Conservation (phyloP, 1,284 basidiomycete species). For the Vanrija sp. region DNA sequence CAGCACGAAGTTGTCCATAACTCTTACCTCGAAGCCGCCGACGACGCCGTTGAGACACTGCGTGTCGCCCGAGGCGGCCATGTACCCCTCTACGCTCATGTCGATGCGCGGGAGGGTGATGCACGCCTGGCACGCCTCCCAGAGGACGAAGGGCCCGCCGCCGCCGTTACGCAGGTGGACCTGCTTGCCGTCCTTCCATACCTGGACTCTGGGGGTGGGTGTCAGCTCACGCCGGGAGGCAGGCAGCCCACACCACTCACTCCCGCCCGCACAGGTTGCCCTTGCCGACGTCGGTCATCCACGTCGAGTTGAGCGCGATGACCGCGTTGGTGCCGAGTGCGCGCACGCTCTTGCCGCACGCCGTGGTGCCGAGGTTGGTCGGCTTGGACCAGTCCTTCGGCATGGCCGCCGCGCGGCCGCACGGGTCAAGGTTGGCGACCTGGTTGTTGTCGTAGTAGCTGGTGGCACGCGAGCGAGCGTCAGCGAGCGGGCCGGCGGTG, state of each 20-base stretch:
- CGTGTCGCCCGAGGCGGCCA: conserved; percentile 10
- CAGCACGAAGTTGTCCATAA: conserved; percentile 12
- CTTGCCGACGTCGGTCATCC: conserved; percentile 9
- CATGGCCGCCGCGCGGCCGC: too few species aligned
- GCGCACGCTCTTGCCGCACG: conserved; percentile 11
- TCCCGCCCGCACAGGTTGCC: conserved; percentile 14
- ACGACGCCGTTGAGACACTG: conserved; percentile 9
- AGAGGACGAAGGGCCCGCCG: conserved; percentile 13
- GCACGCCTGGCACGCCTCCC: conserved; percentile 18
- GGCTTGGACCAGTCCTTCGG: conserved; percentile 6
- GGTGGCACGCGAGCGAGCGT: neutral
- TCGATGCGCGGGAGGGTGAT: conserved; percentile 9
- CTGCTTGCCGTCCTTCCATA: conserved; percentile 3
- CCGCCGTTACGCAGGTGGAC: neutral
- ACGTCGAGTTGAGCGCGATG: conserved; percentile 16
- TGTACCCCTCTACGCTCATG: conserved; percentile 10
- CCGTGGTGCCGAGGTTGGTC: conserved; percentile 4
- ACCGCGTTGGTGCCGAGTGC: conserved; percentile 7
- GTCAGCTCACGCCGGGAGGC: too few species aligned
- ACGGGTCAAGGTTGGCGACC: too few species aligned
- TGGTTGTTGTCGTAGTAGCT: conserved; percentile 19
- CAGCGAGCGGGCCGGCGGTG: neutral
- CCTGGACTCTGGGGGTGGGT: conserved; percentile 9
- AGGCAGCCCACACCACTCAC: conserved; percentile 8
- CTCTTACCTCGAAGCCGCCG: conserved; percentile 14